Conservation (phyloP, 73 alveolate genomes). For the Stentor roeselii region DNA sequence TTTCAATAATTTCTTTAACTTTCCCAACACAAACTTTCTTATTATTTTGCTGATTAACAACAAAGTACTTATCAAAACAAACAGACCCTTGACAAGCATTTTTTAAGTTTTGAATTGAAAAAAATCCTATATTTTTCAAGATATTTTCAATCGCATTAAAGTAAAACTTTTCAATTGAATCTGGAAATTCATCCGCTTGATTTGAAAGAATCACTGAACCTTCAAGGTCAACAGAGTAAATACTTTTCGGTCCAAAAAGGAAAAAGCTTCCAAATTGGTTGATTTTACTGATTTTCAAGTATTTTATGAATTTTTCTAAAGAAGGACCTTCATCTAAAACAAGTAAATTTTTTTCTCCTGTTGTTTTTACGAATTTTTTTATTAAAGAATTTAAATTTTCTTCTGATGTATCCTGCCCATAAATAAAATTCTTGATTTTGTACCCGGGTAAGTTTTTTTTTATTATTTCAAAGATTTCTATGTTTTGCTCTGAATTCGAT, state of each 20-base stretch:
- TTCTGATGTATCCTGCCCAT: too few relatives aligned
- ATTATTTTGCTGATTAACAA: neutral
- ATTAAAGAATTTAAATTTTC: too few relatives aligned
- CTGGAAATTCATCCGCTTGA: neutral
- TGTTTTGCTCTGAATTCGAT: too few relatives aligned
- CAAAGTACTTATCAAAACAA: neutral
- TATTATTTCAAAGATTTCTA: too few relatives aligned
- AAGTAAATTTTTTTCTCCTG: neutral
- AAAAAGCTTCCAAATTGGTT: neutral
- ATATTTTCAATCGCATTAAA: too few relatives aligned
- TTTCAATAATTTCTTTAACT: neutral
- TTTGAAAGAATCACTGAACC: neutral
- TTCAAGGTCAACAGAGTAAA: neutral
- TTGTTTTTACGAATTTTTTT: neutral
- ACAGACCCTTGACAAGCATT: too few relatives aligned
- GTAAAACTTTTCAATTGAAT: neutral
- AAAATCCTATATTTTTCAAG: too few relatives aligned
- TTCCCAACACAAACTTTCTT: neutral
- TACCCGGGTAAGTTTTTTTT: neutral
- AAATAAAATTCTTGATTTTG: neutral
- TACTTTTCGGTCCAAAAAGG: neutral
- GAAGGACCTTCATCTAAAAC: neutral
- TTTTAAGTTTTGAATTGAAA: too few relatives aligned
- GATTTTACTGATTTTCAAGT: neutral
- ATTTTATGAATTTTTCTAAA: neutral